Evolutionary conservation across 208 protist genomes (phyloP).

Genomic region (Leishmania major): DNA sequence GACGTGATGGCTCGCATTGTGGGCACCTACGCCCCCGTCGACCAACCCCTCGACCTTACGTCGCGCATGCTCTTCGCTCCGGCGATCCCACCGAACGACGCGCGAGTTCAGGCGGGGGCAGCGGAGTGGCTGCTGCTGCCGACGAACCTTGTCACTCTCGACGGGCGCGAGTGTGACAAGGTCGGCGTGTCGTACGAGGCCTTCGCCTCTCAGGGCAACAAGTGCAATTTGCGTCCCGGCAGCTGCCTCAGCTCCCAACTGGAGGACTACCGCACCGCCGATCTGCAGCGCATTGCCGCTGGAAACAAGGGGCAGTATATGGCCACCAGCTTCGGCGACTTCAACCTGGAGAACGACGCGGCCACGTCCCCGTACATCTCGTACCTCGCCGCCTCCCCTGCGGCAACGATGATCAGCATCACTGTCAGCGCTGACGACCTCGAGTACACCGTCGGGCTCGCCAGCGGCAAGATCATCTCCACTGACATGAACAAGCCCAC

Average conservation of each 20-base stretch:
- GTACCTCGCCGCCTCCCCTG: slow-evolving; percentile 44
- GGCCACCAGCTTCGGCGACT: slow-evolving; percentile 56
- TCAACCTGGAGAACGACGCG: slow-evolving; percentile 30
- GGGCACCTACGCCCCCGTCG: slow-evolving; percentile 66
- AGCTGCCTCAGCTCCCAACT: slow-evolving; percentile 85
- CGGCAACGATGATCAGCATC: slow-evolving; percentile 68
- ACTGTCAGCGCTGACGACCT: slow-evolving; percentile 78
- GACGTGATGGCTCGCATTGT: slow-evolving; percentile 61
- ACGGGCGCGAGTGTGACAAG: slow-evolving; percentile 88
- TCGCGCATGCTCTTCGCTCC: slow-evolving; percentile 82
- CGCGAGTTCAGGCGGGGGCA: slow-evolving; percentile 47
- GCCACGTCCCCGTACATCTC: slow-evolving; percentile 51
- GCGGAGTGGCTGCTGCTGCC: slow-evolving; percentile 84
- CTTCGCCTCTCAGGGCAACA: slow-evolving; percentile 74
- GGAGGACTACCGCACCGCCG: slow-evolving; percentile 69
- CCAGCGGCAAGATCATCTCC: slow-evolving; percentile 58
- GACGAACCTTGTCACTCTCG: slow-evolving; percentile 56
- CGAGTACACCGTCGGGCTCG: slow-evolving; percentile 69
- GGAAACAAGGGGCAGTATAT: slow-evolving; percentile 63
- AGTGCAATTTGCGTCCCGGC: slow-evolving; percentile 57
- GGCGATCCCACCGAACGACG: slow-evolving; percentile 29
- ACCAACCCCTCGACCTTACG: slow-evolving; percentile 60
- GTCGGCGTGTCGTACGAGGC: slow-evolving; percentile 90
- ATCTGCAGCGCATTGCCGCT: slow-evolving; percentile 42
- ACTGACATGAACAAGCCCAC: slow-evolving; percentile 37